Base-by-base conservation (phyloP, 2,329 filamentous ascomycete genomes). In the Acrocalymma vagum region DNA sequence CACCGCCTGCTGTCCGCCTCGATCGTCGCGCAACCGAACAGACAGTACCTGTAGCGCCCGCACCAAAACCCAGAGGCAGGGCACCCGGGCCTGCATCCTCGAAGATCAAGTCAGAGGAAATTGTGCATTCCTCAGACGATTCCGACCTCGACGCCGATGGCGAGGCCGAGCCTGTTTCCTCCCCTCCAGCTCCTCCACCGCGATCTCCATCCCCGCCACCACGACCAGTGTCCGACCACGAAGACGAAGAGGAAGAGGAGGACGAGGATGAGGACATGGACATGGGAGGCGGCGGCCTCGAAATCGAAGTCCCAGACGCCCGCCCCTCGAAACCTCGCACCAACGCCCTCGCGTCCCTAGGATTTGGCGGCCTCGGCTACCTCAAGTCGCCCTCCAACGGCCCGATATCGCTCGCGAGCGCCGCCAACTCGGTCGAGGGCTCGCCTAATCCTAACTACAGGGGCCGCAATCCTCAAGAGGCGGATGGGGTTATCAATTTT, bases 371-470 rank as follows among this genome's bases (percentile, higher is more conserved):
- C 14, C 39, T 46, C 5, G 44, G 52, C 5, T 49, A 55, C n/a
- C 45, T 53, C 18, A 53, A 55, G 8, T 62, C 59, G 2, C 64
- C 66, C 0, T 58, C 55, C 15, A 58, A 61, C 17, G 72, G 73
- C 3, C 74, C 74, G 3, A 74, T 75, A 29, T 71, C 65, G 11
- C 61, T 76, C 24, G 69, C 67, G 11, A 72, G 69, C 44, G 74
- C 72, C 1, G 72, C 73, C 6, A 74, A 63, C 41, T 73, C 59
- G 31, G 58, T 48, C 3, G 55, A 60, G 27, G 61, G 60, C 11
- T 58, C 55, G 8, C 62, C 66, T 4, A 60, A 63, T 26, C 52
- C 57, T 5, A 42, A 48, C 2, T 42, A 62, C 53, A 24, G 45
- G n/a, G 45, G 33, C 18, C 35, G 42, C 8, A 45, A 43, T 8